These are phyloP conservation scores for Glutinoglossum americanum DNA, from an alignment of 495 filamentous ascomycete genomes.

Conservation along the genomic window DNA sequence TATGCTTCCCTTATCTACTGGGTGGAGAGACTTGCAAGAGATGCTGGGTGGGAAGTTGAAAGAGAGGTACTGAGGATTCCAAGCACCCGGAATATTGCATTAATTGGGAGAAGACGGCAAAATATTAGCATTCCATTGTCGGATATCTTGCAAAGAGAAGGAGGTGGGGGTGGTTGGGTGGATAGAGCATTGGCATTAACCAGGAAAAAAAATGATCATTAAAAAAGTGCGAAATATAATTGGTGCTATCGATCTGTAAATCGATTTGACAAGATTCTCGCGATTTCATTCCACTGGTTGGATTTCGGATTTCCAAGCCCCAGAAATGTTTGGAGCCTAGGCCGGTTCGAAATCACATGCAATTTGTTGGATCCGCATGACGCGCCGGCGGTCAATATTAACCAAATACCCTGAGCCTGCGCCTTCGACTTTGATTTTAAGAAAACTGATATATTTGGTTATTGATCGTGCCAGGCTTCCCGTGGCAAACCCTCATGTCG, in stretches of 20 bases:
- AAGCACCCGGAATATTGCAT: conserved; percentile 64
- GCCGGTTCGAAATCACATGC: not conserved
- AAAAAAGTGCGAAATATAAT: not conserved
- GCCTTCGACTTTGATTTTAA: not conserved
- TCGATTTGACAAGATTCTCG: too few relatives aligned
- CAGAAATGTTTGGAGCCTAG: too few relatives aligned
- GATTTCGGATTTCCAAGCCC: too few relatives aligned
- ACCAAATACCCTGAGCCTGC: not conserved
- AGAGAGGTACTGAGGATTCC: conserved; percentile 68
- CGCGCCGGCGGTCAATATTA: too few relatives aligned
- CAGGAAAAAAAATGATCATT: not conserved
- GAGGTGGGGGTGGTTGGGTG: not conserved
- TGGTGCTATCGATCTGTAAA: not conserved
- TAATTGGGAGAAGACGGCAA: conserved; percentile 33
- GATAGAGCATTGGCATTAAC: not conserved
- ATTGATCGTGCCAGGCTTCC: not conserved
- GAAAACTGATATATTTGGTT: not conserved
- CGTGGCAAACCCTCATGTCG: not conserved
- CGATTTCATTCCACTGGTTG: too few relatives aligned
- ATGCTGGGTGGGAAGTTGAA: conserved; percentile 57
- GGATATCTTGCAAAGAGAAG: not conserved
- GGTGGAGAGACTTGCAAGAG: conserved; percentile 37
- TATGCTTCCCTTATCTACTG: conserved; percentile 60
- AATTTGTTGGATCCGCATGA: not conserved
- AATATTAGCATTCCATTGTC: not conserved